Conservation (phyloP, 352 stramenopile genomes). For the Phytophthora capsici region DNA sequence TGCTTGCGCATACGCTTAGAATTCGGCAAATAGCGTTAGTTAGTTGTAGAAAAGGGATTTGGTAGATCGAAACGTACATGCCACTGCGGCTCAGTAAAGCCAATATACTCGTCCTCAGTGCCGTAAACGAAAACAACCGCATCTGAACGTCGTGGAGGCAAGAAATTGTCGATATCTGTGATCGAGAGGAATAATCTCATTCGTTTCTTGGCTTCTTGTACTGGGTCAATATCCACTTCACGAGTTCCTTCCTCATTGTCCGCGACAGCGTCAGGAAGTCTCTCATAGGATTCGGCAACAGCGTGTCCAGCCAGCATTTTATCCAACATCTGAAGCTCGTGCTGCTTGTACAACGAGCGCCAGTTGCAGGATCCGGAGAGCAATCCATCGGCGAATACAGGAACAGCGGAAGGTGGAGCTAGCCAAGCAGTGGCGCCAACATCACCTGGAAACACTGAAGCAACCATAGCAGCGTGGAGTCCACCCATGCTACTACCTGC, state of each 20-base stretch:
- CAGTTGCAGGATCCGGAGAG: conserved; percentile 84
- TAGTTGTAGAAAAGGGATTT: background rate
- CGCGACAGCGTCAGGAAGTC: background rate
- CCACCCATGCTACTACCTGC: conserved; percentile 82
- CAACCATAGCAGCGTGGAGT: conserved; percentile 79
- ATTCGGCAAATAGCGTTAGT: background rate
- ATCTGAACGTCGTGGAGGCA: conserved; percentile 63
- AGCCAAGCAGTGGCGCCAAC: conserved; percentile 75
- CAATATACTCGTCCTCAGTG: conserved; percentile 84
- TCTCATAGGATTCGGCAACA: conserved; percentile 35
- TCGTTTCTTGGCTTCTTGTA: conserved; percentile 77
- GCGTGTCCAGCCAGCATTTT: conserved; percentile 64
- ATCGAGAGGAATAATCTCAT: conserved; percentile 83
- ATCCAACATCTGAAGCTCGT: conserved; percentile 71
- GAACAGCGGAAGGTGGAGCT: conserved; percentile 69
- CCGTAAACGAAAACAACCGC: conserved; percentile 79
- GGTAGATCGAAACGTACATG: conserved; percentile 29
- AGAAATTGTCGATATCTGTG: conserved; percentile 86
- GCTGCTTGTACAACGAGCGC: conserved; percentile 70
- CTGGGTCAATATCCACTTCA: conserved; percentile 41
- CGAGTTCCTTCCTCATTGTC: background rate
- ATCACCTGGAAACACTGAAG: conserved; percentile 71
- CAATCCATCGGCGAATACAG: conserved; percentile 77
- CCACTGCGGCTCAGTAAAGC: conserved; percentile 66
- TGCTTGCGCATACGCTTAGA: conserved; percentile 58